These are phyloP conservation scores for Dioszegia crocea DNA, from an alignment of 768 basidiomycete species.

Conservation along the genomic window DNA sequence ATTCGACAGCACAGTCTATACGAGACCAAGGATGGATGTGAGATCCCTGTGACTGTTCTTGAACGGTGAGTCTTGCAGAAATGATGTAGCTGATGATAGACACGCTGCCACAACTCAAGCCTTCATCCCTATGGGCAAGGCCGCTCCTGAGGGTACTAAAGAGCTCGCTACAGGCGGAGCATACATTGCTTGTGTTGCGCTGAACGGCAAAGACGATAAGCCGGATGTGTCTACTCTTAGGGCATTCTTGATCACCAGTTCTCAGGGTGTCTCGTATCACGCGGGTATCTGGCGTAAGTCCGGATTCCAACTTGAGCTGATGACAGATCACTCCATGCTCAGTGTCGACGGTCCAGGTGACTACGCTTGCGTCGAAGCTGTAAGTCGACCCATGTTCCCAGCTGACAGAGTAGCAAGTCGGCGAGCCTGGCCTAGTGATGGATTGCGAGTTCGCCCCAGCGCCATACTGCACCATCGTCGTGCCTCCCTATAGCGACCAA, in stretches of 20 bases:
- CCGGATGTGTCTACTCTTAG: conserved; percentile 71
- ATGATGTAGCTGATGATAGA: conserved; percentile 8
- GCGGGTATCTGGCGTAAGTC: conserved; percentile 84
- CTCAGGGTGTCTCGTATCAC: conserved; percentile 82
- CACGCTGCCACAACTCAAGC: conserved; percentile 69
- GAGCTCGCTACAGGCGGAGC: conserved; percentile 50
- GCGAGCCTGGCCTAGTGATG: conserved; percentile 19
- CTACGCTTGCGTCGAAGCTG: conserved; percentile 36
- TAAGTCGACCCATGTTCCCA: conserved; percentile 1
- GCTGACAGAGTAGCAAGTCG: conserved; percentile 16
- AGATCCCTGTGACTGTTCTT: conserved; percentile 31
- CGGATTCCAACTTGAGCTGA: background rate
- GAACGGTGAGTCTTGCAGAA: conserved; percentile 26
- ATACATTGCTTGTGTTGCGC: conserved; percentile 82
- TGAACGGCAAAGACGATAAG: conserved; percentile 66
- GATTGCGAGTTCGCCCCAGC: conserved; percentile 15
- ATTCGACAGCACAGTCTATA: conserved; percentile 23
- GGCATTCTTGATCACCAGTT: conserved; percentile 73
- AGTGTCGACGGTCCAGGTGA: conserved; percentile 33
- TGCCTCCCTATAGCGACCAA: conserved; percentile 23
- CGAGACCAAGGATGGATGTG: conserved; percentile 18
- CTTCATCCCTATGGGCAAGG: conserved; percentile 62
- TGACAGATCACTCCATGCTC: conserved; percentile 8
- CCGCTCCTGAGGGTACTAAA: conserved; percentile 49
- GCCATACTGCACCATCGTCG: conserved; percentile 11